Base-by-base conservation (phyloP, 352 stramenopile genomes). In the Globisporangium acanthophoron region DNA sequence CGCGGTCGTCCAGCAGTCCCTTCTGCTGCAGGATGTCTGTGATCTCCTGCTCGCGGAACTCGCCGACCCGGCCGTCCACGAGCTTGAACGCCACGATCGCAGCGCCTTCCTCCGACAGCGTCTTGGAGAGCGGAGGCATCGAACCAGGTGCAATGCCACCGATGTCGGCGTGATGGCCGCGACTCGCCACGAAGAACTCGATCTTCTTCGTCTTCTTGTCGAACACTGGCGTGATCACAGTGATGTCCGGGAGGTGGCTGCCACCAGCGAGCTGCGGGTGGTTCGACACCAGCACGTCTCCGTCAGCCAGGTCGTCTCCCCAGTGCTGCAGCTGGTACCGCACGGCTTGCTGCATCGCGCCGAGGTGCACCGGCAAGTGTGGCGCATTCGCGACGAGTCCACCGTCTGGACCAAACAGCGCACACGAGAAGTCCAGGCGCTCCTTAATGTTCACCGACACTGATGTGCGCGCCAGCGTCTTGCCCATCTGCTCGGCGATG, bases 361-460 rank as follows among this genome's bases (percentile, higher is more conserved):
- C 97, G 21, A 99, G 80, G 70, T 99, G 97, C 7, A 99, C 97
- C 11, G 97, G 97, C 45, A 99, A 87, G 69, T 99, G 97, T 6
- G 97, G 97, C 4, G 97, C 97, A 72, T 99, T 99, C 0, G 97
- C 97, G 11, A 99, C 97, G n/a, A 99, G 77, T n/a, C 96, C 97
- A 48, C 97, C 97, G 46, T 98, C 86, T 8, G 91, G 88, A 27
- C 96, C 97, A 73, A 99, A 99, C 16, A 99, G 76, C 21, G 97
- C 97, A 58, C 97, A 99, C 2, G 92, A 98, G 69, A 99, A 99
- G 64, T 99, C 97, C 11, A 99, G 78, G 15, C 97, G 83, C 70
- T 99, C 97, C 71, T 99, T 99, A 70, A 99, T 99, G 67, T 99
- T 99, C 52, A 99, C 97, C 29, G 92, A 98, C 56, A 98, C 92